A percentile compares a stretch with the other conserved stretches of the same genome.
Evolutionary conservation across 2,329 filamentous ascomycete genomes (phyloP).

Genomic region (Elsinoe fawcettii): DNA sequence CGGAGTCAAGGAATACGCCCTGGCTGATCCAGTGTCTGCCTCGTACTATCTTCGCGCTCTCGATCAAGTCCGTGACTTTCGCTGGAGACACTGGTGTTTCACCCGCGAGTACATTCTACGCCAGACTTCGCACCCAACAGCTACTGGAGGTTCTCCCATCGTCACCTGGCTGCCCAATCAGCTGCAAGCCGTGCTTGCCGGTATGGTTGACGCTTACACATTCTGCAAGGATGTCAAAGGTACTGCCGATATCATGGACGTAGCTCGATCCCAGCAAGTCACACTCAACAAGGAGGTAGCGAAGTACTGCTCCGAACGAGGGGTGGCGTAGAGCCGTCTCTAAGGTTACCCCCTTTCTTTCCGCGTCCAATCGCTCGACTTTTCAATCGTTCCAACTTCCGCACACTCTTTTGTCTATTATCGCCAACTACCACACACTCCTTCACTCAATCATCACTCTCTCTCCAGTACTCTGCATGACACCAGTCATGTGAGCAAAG

Average conservation of each 20-base stretch:
- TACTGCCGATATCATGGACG: conserved; percentile 40
- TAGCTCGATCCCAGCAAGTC: conserved; percentile 14
- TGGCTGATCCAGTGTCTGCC: conserved; percentile 24
- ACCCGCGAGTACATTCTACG: conserved; percentile 78
- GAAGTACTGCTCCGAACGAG: conserved; percentile 19
- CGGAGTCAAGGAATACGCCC: conserved; percentile 49
- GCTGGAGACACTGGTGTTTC: conserved; percentile 81
- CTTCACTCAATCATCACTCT: neutral
- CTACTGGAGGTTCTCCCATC: conserved; percentile 73
- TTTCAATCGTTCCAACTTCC: neutral
- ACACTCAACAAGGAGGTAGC: conserved; percentile 19
- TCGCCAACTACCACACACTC: neutral
- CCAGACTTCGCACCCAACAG: conserved; percentile 65
- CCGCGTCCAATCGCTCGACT: neutral
- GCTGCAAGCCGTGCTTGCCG: conserved; percentile 62
- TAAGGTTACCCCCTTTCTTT: neutral
- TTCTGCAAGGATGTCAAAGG: conserved; percentile 44
- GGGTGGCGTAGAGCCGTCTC: too few relatives aligned
- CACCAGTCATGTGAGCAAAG: conserved; percentile 15
- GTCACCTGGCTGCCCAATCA: conserved; percentile 82
- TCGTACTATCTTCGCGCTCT: conserved; percentile 45
- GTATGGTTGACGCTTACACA: conserved; percentile 50
- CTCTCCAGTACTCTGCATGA: conserved; percentile 15
- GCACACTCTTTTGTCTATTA: neutral
- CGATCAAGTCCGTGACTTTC: conserved; percentile 71